Evolutionary conservation across 148 eudicot genomes (phyloP), one percentile per base, ranked within the genome.

Genomic region (Arbutus unedo): DNA sequence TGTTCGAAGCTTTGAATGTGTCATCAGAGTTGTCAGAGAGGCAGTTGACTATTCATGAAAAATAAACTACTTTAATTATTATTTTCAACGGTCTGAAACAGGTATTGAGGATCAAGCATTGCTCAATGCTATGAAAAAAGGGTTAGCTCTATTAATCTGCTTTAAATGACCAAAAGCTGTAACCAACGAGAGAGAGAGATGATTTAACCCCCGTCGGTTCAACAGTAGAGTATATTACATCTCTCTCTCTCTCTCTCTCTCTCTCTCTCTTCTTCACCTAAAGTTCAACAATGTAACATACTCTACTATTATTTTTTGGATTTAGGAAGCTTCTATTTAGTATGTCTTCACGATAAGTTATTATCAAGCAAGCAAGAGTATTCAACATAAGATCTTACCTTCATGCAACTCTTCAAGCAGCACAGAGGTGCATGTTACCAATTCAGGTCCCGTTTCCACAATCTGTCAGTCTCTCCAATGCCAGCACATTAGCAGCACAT

Each of bases 321-420:
- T 60, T 60, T 60, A 25, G 21, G 66, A 10, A 60, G 25, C 25
- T 60, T 59, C 31, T n/a, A n/a, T n/a, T 25, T 60, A 60, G 67
- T 59, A 59, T 59, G 64, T 23, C 23, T 59, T 1, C 2, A 5
- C 19, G 64, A 23, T 5, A 59, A 59, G 4, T 59, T 59, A 57
- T 57, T 57, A n/a, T 18, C 31, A n/a, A 8, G 4, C 67, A 60
- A 60, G 9, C 67, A 60, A 60, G 67, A 21, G 67, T 9, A 31
- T 66, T 66, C 43, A 66, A 31, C 71, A 25, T 25, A 66, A 66
- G 44, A 66, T 66, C 71, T 66, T 66, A 66, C 71, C 71, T 66
- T 66, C 43, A 66, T 25, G 43, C 66, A n/a, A 19, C 66, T 1
- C 66, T 60, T 60, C 25, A 2, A 66, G 71, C 43, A 66, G 71